Percentiles rank a stretch among this genome's conserved stretches.
These are phyloP conservation scores for Aspergillus pseudotamarii DNA, from an alignment of 2,329 filamentous ascomycete species.

Conservation along the genomic window DNA sequence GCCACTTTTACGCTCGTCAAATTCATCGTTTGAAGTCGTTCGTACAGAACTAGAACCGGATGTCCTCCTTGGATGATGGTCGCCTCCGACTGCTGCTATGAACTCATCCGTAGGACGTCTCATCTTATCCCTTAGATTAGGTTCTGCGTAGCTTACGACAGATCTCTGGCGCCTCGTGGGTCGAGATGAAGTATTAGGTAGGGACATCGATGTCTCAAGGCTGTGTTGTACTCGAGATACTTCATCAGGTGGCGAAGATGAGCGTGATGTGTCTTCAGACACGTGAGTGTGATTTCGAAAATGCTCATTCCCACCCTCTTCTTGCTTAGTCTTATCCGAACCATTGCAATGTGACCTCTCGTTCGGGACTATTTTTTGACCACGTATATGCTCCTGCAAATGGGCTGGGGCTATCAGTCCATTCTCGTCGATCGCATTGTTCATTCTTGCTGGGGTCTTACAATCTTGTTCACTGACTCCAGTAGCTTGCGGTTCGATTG, in stretches of 20 bases:
- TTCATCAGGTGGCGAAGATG: background rate
- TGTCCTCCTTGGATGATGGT: slow-evolving; percentile 42
- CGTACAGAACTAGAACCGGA: slow-evolving; percentile 50
- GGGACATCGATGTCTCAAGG: slow-evolving; percentile 22
- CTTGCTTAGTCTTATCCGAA: background rate
- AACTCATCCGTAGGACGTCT: slow-evolving; percentile 75
- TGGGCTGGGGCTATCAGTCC: background rate
- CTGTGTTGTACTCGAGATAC: background rate
- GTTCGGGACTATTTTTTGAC: background rate
- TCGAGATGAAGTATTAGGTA: slow-evolving; percentile 58
- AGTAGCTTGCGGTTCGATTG: slow-evolving; percentile 24
- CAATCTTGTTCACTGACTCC: background rate
- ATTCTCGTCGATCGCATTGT: background rate
- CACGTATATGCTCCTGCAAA: background rate
- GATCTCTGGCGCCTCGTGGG: slow-evolving; percentile 68
- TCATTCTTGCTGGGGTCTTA: background rate
- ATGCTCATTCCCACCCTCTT: background rate
- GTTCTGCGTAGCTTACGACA: slow-evolving; percentile 78
- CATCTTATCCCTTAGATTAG: slow-evolving; percentile 82
- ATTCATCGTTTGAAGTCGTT: slow-evolving; percentile 42
- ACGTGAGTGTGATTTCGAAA: background rate
- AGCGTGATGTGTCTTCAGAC: background rate
- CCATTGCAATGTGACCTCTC: background rate
- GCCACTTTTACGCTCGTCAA: slow-evolving; percentile 10
- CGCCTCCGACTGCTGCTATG: slow-evolving; percentile 71